Percentiles rank a stretch among this genome's conserved stretches.
Conservation (phyloP, 495 filamentous ascomycete species). For the Hypoxylon fragiforme region DNA sequence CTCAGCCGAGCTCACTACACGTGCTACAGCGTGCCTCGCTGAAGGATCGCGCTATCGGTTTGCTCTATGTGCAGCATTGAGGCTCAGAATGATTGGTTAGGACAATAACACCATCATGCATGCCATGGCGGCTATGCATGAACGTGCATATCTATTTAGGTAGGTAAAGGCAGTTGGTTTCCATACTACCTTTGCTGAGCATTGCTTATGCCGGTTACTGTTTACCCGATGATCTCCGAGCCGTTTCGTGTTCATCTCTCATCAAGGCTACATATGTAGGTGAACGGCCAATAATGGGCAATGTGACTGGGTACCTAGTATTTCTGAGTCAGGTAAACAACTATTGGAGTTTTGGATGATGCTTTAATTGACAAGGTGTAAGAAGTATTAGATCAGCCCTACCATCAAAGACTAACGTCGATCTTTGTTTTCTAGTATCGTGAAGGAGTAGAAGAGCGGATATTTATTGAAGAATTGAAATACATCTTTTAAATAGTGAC, state of each 20-base stretch:
- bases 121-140: conserved; percentile 27
- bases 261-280: conserved; percentile 1
- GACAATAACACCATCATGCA: conserved; percentile 14
- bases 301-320: conserved; percentile 4
- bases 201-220: conserved; percentile 4
- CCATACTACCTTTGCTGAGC: conserved; percentile 2
- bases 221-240: conserved; percentile 13
- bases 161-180: conserved; percentile 3
- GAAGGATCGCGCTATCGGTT: conserved; percentile 21
- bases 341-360: too few relatives aligned
- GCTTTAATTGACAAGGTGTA: too few relatives aligned
- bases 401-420: too few relatives aligned
- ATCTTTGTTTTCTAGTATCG: too few relatives aligned
- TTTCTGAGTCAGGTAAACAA: too few relatives aligned
- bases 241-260: neutral
- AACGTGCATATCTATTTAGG: too few relatives aligned
- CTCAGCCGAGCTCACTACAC: too few relatives aligned
- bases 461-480: too few relatives aligned
- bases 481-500: too few relatives aligned
- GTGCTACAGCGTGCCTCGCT: conserved; percentile 14
- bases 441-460: too few relatives aligned
- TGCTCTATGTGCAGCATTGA: conserved; percentile 8
- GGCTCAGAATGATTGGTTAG: conserved; percentile 19
- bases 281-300: neutral
- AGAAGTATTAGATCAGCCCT: too few relatives aligned